Base-by-base conservation (phyloP, 2,329 filamentous ascomycete species). In the Corynespora cassiicola region DNA sequence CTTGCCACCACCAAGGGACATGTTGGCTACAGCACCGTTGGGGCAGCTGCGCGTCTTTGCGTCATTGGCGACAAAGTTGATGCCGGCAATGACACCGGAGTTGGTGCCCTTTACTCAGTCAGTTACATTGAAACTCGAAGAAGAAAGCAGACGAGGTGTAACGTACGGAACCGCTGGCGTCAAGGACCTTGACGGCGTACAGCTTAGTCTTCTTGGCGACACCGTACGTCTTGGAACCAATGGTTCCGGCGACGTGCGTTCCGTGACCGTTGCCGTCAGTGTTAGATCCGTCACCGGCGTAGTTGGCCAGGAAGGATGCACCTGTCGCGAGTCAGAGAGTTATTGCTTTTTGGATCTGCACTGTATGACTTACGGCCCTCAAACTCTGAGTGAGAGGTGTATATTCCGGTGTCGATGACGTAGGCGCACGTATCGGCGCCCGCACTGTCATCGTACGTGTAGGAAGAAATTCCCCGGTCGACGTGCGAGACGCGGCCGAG, bases 401-500 rank as follows among this genome's bases (percentile, higher is more conserved):
- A 69, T 59, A 87, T 80, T 50, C 84, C 84, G 5, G 83, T 86
- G 65, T 87, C 84, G 25, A 87, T 77, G 16, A 87, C 68, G 60
- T 81, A 87, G 18, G 75, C 77, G 15, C 78, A 84, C 54, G 66
- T 68, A 38, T 51, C 49, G 20, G 52, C 45, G 38, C 70, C 70
- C 25, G 69, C 68, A 42, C 51, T 61, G 49, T 43, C 51, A 41
- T 73, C 70, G 50, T 72, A 73, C 25, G 58, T 53, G 54, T 73
- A 73, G 9, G 58, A 52, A 2, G 53, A 57, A 15, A 39, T 42
- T 16, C 68, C 66, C 6, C 42, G 47, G 32, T 41, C 52, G 16
- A 50, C 36, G 43, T 70, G 63, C 8, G 69, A 71, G 35, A 74
- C 66, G 34, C 70, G 66, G 8, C 56, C 64, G n/a, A 74, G 56